Percentiles rank a stretch among this genome's conserved stretches.
Evolutionary conservation across 2,329 filamentous ascomycete genomes (phyloP).

Genomic region (Cercospora sp.): DNA sequence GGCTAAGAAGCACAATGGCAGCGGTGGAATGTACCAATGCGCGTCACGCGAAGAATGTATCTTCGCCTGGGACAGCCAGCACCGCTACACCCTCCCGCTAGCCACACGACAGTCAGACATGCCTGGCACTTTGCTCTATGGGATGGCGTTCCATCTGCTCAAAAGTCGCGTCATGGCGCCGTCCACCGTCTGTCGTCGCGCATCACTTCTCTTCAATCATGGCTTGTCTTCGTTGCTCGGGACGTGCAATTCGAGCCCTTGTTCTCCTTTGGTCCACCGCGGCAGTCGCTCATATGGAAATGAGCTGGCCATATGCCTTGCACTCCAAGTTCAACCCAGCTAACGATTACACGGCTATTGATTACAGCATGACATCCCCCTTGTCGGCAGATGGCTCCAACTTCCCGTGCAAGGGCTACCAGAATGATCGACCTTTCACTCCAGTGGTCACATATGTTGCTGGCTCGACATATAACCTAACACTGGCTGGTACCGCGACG

Average conservation of each 20-base stretch:
- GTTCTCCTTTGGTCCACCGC: conserved; percentile 23
- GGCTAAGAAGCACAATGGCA: neutral
- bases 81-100: conserved; percentile 15
- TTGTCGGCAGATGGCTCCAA: conserved; percentile 61
- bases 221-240: conserved; percentile 8
- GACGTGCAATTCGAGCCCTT: neutral
- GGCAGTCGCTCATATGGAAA: conserved; percentile 53
- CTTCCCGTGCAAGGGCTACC: conserved; percentile 75
- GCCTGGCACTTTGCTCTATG: neutral
- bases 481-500: conserved; percentile 58
- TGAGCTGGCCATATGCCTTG: conserved; percentile 56
- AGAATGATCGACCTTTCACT: conserved; percentile 51
- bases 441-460: conserved; percentile 62
- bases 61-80: conserved; percentile 12
- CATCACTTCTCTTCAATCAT: conserved; percentile 15
- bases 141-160: neutral
- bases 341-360: conserved; percentile 50
- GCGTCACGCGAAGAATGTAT: conserved; percentile 9
- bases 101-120: neutral
- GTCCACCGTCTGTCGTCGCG: neutral
- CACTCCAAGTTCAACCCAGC: conserved; percentile 53
- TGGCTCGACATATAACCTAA: conserved; percentile 64
- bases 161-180: neutral
- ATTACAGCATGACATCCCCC: conserved; percentile 72
- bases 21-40: conserved; percentile 21